Base-by-base conservation (phyloP, 495 filamentous ascomycete species). In the Neurospora terricola region DNA sequence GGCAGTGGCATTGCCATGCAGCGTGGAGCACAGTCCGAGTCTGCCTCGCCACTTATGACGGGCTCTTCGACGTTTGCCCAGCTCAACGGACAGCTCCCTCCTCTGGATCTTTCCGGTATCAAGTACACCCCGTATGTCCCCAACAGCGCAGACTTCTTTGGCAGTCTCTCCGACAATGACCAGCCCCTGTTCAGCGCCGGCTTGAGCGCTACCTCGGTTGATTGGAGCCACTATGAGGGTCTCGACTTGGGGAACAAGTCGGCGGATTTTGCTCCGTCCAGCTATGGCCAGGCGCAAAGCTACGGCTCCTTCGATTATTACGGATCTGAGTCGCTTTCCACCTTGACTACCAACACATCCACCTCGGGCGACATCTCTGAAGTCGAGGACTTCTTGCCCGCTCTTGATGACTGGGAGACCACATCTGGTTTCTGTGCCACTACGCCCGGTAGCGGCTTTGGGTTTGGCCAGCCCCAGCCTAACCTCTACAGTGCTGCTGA, bases 321-420 rank as follows among this genome's bases (percentile, higher is more conserved):
- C 73, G 81, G 84, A 30, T 82, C 82, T 2, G 86, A 86, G 72
- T 85, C 86, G 69, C 83, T 87, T 69, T 82, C 84, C 66, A 88
- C 86, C 7, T 82, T 90, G 72, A 85, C 84, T 16, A 81, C 78
- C 38, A 80, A 87, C 8, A 91, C 90, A 3, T 93, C 91, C 4
- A 93, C 90, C 10, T 93, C 91, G 3, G 91, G 91, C 38, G 91
- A 93, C 73, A 88, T 91, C 38, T 93, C 91, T 16, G 91, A 93
- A 80, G 88, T 88, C 16, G 91, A 92, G 71, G 92, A 94, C 69
- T 86, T 86, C 76, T 76, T 83, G 66, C 80, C 85, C n/a, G 84
- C 86, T 71, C 86, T 87, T 72, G 88, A 89, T 70, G 83, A 87
- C 9, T 87, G 85, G 38, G 84, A 88, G 74, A 83, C 79, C 14